phyloP scores from a whole-genome alignment of 768 basidiomycete genomes.

The Russula vinacea region DNA sequence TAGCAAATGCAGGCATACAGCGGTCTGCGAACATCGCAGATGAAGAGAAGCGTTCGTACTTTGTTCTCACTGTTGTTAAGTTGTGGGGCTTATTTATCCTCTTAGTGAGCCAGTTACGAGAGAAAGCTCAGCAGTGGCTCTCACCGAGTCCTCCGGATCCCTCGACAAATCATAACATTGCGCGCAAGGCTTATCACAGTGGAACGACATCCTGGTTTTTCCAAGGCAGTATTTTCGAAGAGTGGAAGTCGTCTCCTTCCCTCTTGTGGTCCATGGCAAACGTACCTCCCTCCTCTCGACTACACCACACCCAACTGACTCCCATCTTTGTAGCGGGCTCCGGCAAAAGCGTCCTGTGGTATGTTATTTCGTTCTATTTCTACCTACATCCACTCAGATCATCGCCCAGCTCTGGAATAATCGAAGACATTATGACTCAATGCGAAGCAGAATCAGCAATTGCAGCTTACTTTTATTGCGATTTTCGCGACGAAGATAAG shows the following conservation, averaged over 20 bases:
- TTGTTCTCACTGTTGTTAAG: neutral
- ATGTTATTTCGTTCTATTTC: neutral
- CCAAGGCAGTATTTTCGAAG: neutral
- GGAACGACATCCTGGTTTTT: neutral
- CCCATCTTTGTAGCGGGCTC: neutral
- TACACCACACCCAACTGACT: too few relatives aligned
- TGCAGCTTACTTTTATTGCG: neutral
- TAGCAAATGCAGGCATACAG: neutral
- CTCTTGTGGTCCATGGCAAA: conserved; percentile 4
- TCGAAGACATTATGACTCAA: neutral
- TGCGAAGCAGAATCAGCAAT: neutral
- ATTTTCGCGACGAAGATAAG: conserved; percentile 1
- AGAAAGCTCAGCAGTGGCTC: neutral
- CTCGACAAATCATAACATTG: neutral
- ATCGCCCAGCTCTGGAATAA: neutral
- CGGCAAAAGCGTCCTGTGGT: neutral
- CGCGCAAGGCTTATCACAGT: neutral
- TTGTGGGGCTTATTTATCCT: neutral
- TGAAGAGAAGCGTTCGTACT: conserved; percentile 2
- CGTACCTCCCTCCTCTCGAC: neutral
- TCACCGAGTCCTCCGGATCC: neutral
- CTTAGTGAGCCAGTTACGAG: neutral
- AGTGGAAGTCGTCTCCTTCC: neutral
- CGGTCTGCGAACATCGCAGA: neutral
- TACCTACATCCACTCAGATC: neutral